Conservation (phyloP, 164 flowering plant genomes). For the Annona squamosa region DNA sequence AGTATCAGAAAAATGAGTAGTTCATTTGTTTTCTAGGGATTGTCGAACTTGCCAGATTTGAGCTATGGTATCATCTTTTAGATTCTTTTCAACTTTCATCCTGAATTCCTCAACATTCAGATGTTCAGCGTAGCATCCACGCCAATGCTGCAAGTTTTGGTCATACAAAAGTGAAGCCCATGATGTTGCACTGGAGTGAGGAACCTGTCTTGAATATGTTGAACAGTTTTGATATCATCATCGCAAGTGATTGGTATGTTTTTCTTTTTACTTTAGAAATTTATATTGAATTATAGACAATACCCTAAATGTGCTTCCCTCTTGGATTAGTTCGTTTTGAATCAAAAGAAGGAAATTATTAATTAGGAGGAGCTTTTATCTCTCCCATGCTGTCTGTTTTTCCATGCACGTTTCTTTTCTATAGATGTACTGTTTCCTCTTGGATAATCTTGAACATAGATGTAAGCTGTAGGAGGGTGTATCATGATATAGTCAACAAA, state of each 20-base stretch:
- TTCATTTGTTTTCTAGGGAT: background rate
- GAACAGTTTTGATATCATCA: conserved; percentile 30
- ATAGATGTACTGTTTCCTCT: no score
- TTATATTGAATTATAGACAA: background rate
- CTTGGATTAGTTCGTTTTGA: background rate
- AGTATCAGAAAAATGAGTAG: background rate
- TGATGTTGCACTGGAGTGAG: conserved; percentile 73
- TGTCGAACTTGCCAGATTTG: background rate
- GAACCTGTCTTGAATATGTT: conserved; percentile 23
- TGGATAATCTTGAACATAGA: no score
- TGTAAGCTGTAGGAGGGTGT: no score
- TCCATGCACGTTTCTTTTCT: no score
- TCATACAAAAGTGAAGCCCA: conserved; percentile 47
- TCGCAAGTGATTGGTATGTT: conserved; percentile 30
- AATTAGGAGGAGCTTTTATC: background rate
- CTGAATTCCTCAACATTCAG: conserved; percentile 52
- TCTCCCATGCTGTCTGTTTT: background rate
- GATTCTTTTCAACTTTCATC: background rate
- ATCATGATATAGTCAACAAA: no score
- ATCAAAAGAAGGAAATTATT: background rate
- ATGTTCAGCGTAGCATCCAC: conserved; percentile 61
- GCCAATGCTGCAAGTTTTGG: conserved; percentile 56
- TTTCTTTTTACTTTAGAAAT: conserved; percentile 7
- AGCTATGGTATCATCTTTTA: background rate
- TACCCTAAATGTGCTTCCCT: background rate